These are phyloP conservation scores for Lanzia echinophila DNA, from an alignment of 2,329 filamentous ascomycete genomes.

Conservation along the genomic window DNA sequence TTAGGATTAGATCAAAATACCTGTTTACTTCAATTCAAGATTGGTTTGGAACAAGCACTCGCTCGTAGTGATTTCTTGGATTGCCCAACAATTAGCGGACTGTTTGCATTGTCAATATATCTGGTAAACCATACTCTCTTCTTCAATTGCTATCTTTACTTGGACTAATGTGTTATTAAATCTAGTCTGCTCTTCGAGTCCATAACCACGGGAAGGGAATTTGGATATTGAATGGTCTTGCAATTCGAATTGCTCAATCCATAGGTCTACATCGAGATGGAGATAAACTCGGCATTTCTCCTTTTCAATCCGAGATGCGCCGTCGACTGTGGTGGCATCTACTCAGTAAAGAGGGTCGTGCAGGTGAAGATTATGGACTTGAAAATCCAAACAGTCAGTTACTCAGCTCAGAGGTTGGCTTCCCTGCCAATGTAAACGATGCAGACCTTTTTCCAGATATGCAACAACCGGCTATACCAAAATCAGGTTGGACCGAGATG, in stretches of 20 bases:
- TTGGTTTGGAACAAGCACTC: slow-evolving; percentile 44
- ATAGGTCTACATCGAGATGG: slow-evolving; percentile 52
- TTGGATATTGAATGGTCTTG: slow-evolving; percentile 50
- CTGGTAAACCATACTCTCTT: slow-evolving; percentile 30
- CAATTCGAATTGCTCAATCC: slow-evolving; percentile 49
- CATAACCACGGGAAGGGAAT: slow-evolving; percentile 30
- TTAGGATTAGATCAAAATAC: slow-evolving; percentile 35
- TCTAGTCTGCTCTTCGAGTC: slow-evolving; percentile 40
- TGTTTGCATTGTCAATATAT: slow-evolving; percentile 46
- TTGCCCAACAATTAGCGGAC: slow-evolving; percentile 41
- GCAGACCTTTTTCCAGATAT: not conserved
- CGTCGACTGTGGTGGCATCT: slow-evolving; percentile 39
- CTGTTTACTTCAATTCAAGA: slow-evolving; percentile 39
- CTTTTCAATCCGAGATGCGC: slow-evolving; percentile 49
- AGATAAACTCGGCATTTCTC: slow-evolving; percentile 41
- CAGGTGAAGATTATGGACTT: slow-evolving; percentile 50
- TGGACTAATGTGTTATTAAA: not conserved
- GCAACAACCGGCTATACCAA: not conserved
- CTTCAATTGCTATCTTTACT: too few species aligned
- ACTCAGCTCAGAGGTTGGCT: not conserved
- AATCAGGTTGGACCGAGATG: not conserved
- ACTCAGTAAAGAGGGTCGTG: slow-evolving; percentile 27
- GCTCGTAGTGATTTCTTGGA: slow-evolving; percentile 45
- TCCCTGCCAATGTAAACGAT: not conserved
- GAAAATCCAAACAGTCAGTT: not conserved